Conservation (phyloP, 2,329 filamentous ascomycete species). For the Fusarium pilosicola region DNA sequence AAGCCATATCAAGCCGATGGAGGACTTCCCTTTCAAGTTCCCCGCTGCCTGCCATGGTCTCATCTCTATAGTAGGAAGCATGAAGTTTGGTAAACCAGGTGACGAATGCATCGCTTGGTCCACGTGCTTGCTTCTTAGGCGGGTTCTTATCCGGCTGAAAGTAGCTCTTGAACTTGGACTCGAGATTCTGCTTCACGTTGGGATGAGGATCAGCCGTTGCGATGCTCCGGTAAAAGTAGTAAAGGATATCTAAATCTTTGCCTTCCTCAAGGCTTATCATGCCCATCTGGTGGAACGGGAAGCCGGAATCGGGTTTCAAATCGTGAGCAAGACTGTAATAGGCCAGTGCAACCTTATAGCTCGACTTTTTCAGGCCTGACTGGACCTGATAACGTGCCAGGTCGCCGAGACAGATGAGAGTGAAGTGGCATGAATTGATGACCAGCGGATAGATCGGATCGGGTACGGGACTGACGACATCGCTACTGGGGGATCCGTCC, state of each 20-base stretch:
- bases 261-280: conserved; percentile 82
- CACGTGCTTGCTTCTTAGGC: conserved; percentile 46
- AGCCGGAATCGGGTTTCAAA: conserved; percentile 80
- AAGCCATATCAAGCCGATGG: conserved; percentile 76
- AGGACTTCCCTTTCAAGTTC: conserved; percentile 89
- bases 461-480: conserved; percentile 57
- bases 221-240: conserved; percentile 87
- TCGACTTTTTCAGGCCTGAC: conserved; percentile 75
- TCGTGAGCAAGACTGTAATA: conserved; percentile 87
- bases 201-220: conserved; percentile 79
- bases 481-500: conserved; percentile 41
- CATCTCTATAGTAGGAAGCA: conserved; percentile 82
- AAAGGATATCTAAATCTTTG: conserved; percentile 85
- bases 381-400: conserved; percentile 87
- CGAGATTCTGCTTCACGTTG: conserved; percentile 78
- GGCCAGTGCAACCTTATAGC: conserved; percentile 81
- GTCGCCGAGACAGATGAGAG: conserved; percentile 88
- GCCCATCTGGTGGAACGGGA: conserved; percentile 89
- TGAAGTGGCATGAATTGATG: conserved; percentile 80
- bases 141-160: conserved; percentile 50
- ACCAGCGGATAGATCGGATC: conserved; percentile 67
- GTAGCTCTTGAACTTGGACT: conserved; percentile 76
- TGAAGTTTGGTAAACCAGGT: conserved; percentile 89
- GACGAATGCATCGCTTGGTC: conserved; percentile 69
- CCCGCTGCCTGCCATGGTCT: conserved; percentile 77